A percentile compares a stretch with the other conserved stretches of the same genome.
Conservation (phyloP, 352 stramenopile genomes). For the Plasmopara halstedii region DNA sequence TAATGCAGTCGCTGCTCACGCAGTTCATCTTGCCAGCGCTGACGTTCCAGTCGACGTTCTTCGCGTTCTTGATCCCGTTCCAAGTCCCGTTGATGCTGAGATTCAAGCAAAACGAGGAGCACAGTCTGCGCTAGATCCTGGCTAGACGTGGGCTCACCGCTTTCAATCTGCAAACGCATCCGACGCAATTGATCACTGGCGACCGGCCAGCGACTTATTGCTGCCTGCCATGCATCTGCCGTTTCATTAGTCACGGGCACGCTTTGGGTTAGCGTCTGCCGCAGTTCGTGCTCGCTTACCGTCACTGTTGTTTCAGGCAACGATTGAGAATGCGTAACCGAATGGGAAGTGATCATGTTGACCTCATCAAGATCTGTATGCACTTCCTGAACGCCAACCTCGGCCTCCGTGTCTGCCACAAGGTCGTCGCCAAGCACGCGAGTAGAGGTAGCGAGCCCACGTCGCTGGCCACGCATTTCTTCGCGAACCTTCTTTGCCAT, state of each 20-base stretch:
- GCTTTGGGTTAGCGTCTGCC: conserved; percentile 15
- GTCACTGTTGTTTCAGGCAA: conserved; percentile 12
- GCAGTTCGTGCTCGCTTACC: conserved; percentile 18
- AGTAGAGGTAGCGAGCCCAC: conserved; percentile 2
- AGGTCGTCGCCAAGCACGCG: conserved; percentile 13
- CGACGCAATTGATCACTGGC: conserved; percentile 13
- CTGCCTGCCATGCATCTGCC: conserved; percentile 22
- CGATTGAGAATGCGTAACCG: conserved; percentile 1
- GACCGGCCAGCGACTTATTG: conserved; percentile 18
- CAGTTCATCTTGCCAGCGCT: conserved; percentile 22
- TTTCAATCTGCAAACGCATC: conserved; percentile 17
- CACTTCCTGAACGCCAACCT: conserved; percentile 7
- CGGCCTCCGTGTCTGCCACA: conserved; percentile 2
- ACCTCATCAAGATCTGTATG: conserved; percentile 18
- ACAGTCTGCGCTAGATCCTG: conserved; percentile 26
- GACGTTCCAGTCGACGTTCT: conserved; percentile 18
- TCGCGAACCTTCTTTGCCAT: conserved; percentile 28
- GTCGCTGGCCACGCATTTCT: conserved; percentile 26
- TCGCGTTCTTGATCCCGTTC: conserved; percentile 24
- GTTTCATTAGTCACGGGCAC: conserved; percentile 9
- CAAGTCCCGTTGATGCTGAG: conserved; percentile 24
- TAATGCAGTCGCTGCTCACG: conserved; percentile 18
- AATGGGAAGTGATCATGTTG: conserved; percentile 14
- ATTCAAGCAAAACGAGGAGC: conserved; percentile 22
- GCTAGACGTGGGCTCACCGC: conserved; percentile 9